A percentile compares a stretch with the other conserved stretches of the same genome.
Conservation (phyloP, 371 early-diverging fungal species). For the Mortierella sp. region DNA sequence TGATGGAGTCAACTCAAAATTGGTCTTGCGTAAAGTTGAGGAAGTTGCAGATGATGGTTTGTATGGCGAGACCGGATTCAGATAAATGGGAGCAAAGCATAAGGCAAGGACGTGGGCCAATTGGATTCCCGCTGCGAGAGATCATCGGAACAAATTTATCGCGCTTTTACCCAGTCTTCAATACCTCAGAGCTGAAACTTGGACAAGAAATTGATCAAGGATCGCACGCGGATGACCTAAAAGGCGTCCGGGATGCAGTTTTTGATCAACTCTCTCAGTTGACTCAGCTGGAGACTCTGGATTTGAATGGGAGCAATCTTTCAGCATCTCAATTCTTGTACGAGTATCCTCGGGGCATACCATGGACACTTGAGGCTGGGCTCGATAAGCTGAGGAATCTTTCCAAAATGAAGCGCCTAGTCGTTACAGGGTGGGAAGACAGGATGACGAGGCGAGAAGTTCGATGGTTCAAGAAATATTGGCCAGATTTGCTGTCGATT, state of each 20-base stretch:
- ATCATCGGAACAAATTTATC: conserved; percentile 10
- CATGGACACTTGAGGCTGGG: conserved; percentile 15
- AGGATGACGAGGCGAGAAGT: conserved; percentile 18
- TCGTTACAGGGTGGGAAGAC: conserved; percentile 24
- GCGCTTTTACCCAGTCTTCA: neutral
- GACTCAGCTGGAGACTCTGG: conserved; percentile 8
- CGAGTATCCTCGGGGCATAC: conserved; percentile 11
- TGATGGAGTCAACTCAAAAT: conserved; percentile 1
- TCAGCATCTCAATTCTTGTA: conserved; percentile 11
- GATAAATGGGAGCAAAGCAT: conserved; percentile 24
- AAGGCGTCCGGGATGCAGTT: conserved; percentile 1
- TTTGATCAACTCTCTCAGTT: conserved; percentile 7
- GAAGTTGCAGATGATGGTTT: conserved; percentile 19
- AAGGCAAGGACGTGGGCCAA: conserved; percentile 9
- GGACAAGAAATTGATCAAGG: neutral
- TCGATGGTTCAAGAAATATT: conserved; percentile 9
- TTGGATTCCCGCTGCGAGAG: conserved; percentile 16
- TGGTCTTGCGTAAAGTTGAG: conserved; percentile 28
- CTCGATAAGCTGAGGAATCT: conserved; percentile 6
- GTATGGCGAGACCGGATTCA: conserved; percentile 41
- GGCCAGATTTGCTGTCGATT: conserved; percentile 13
- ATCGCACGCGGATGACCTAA: neutral
- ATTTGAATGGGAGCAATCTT: conserved; percentile 7
- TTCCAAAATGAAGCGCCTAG: conserved; percentile 2
- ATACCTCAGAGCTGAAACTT: neutral